Base-by-base conservation (phyloP, 83 land plant genomes). In the Picea abies region DNA sequence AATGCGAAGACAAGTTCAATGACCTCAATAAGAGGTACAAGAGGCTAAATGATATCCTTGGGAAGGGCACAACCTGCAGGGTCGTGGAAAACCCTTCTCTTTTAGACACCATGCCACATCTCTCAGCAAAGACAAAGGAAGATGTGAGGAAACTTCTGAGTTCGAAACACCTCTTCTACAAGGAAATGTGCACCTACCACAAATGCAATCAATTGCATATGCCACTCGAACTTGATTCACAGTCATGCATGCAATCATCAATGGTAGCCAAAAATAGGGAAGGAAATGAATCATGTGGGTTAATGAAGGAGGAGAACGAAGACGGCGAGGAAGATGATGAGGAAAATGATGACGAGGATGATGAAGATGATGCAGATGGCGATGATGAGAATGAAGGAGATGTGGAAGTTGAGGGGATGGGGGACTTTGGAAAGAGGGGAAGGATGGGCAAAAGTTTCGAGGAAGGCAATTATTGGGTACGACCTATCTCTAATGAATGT, bases 141-240 rank as follows among this genome's bases (percentile, higher is more conserved):
- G 95, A 91, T 81, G 95, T 89, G 58, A 89, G 88, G 82, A 93
- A 91, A 76, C 90, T 93, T 70, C 81, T 93, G 84, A 86, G 94
- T 83, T 93, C 95, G 1, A 93, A 93, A 78, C 95, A 93, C 72
- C 83, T 93, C 39, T 93, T 93, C 75, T 93, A 93, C 39, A 77
- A 85, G 73, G 95, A 93, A 82, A 93, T 93, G 92, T 91, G 92
- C 81, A 85, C 92, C 4, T 93, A 93, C 63, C 95, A 93, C 81
- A 91, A 86, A 83, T 90, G 91, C 14, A 83, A 89, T 25, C 60
- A 83, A 70, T 68, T 89, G 63, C 85, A 84, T 47, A 71, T 77
- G 62, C 20, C 77, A 32, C 32, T 16, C 25, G 47, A 73, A 16
- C 11, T 1, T 37, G 20, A 73, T 23, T 29, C 22, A 39, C 37